Evolutionary conservation across 2,329 filamentous ascomycete species (phyloP).

Genomic region (Fusarium sublunatum): DNA sequence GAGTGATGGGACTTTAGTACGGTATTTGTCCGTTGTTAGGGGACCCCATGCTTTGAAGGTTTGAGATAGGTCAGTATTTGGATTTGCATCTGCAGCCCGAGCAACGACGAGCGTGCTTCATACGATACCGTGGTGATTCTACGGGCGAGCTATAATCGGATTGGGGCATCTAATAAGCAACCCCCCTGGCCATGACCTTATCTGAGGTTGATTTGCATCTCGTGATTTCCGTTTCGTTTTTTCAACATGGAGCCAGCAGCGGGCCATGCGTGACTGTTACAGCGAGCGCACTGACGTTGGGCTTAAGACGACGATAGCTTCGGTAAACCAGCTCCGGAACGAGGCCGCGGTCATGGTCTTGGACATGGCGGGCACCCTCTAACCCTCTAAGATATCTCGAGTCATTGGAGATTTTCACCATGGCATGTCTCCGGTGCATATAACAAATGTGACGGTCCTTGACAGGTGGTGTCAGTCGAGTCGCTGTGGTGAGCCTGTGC

Average conservation of each 20-base stretch:
- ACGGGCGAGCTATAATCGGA: constrained; percentile 26
- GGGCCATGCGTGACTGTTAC: constrained; percentile 9
- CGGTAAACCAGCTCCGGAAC: constrained; percentile 17
- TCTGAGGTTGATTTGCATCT: constrained; percentile 28
- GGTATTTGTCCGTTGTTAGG: constrained; percentile 17
- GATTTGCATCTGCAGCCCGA: constrained; percentile 13
- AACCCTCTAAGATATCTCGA: constrained; percentile 1
- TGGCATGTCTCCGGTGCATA: constrained; percentile 8
- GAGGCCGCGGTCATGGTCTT: constrained; percentile 31
- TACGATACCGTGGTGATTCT: constrained; percentile 9
- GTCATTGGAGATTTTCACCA: not conserved
- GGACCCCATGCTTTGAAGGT: constrained; percentile 37
- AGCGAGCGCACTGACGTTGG: constrained; percentile 19
- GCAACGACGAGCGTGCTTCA: constrained; percentile 21
- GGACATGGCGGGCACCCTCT: constrained; percentile 18
- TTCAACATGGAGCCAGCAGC: constrained; percentile 3
- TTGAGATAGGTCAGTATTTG: constrained; percentile 27
- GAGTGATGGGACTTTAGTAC: constrained; percentile 11
- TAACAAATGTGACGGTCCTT: constrained; percentile 25
- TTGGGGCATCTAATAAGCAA: constrained; percentile 22
- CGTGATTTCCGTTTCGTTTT: constrained; percentile 35
- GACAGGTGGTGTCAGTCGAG: constrained; percentile 35
- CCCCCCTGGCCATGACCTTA: constrained; percentile 10
- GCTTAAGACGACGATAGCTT: constrained; percentile 29
- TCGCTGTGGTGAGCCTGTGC: constrained; percentile 40